Conservation (phyloP, 78 protist genomes). For the Emiliania huxleyi region DNA sequence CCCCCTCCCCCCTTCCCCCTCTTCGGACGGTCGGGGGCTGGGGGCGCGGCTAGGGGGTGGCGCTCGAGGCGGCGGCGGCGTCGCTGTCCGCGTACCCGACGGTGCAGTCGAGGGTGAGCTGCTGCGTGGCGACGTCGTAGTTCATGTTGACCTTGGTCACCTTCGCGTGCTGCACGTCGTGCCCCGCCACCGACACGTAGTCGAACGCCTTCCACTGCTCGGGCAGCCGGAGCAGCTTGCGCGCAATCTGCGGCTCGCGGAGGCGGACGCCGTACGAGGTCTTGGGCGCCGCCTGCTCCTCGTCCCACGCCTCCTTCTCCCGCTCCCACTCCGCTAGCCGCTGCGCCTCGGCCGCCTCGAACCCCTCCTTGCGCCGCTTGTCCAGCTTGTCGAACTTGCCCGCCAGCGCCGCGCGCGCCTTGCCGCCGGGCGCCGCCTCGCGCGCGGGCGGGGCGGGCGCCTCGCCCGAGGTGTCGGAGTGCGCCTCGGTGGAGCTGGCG, state of each 20-base stretch:
- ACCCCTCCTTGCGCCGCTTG: background rate
- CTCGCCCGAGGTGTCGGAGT: background rate
- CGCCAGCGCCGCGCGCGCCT: background rate
- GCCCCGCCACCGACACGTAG: background rate
- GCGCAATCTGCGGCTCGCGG: background rate
- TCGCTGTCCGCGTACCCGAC: background rate
- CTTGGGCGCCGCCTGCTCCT: background rate
- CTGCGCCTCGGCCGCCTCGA: background rate
- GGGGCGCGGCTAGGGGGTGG: too few species aligned
- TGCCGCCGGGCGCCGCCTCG: background rate
- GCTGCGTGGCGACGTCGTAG: background rate
- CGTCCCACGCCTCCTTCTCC: background rate
- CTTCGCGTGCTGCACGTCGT: background rate
- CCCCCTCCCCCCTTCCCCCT: too few species aligned
- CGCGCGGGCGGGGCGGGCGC: background rate
- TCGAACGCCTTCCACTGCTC: background rate
- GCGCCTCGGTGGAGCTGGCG: background rate
- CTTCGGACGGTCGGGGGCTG: too few species aligned
- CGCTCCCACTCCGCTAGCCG: background rate
- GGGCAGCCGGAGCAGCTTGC: background rate
- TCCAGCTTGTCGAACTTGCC: background rate
- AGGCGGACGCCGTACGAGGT: background rate
- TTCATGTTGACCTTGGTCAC: background rate
- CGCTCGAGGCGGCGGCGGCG: too few species aligned
- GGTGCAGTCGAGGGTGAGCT: background rate